Conservation (phyloP, 2,329 filamentous ascomycete genomes). For the Volutella citrinella region DNA sequence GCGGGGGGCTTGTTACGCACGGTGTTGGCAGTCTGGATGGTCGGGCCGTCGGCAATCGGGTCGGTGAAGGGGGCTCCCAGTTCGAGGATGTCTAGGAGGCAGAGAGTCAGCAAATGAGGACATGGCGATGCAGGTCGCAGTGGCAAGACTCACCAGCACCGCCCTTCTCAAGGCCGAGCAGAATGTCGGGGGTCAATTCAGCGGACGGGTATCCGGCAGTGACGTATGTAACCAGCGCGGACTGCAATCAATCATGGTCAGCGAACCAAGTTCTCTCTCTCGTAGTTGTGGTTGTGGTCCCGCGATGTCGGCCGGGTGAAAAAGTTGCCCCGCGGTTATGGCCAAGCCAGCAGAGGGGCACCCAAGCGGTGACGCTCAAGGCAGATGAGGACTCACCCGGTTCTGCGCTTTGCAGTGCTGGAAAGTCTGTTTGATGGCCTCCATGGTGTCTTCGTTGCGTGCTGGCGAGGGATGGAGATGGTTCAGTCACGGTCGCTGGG, state of each 20-base stretch:
- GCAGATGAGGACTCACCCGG: constrained; percentile 42
- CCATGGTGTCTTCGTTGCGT: constrained; percentile 43
- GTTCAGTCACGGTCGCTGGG: background rate
- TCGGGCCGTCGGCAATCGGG: constrained; percentile 95
- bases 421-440: constrained; percentile 58
- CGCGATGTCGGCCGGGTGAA: constrained; percentile 4
- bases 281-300: background rate
- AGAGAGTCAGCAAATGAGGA: constrained; percentile 14
- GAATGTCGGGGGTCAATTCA: constrained; percentile 77
- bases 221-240: constrained; percentile 92
- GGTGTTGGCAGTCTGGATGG: constrained; percentile 94
- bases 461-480: background rate
- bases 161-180: constrained; percentile 88
- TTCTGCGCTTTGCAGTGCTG: constrained; percentile 57
- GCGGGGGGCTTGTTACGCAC: constrained; percentile 44
- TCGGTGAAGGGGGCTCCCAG: constrained; percentile 96
- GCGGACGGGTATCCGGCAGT: constrained; percentile 87
- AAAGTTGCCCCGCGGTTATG: constrained; percentile 20
- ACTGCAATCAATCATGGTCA: constrained; percentile 41
- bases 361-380: constrained; percentile 11
- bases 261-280: constrained; percentile 6
- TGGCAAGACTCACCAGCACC: constrained; percentile 78
- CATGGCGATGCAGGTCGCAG: too few species aligned
- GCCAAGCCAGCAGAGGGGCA: constrained; percentile 24
- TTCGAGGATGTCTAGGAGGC: constrained; percentile 80